phyloP scores from a whole-genome alignment of 1,284 basidiomycete genomes.

The Ceratobasidium sp. region DNA sequence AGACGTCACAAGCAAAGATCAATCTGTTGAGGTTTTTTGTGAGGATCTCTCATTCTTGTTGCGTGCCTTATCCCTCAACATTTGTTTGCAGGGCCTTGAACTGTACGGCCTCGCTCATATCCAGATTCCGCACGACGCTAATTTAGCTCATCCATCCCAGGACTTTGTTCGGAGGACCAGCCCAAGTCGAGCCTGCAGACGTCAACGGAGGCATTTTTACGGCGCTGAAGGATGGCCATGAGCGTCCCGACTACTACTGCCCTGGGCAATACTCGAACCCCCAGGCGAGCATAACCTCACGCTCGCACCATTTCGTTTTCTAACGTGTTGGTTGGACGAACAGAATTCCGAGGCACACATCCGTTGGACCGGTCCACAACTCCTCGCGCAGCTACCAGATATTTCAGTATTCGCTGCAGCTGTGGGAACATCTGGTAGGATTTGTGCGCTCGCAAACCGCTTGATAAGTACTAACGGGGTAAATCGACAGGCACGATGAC shows the following conservation, averaged over 20 bases:
- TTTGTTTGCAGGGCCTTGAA: conserved; percentile 17
- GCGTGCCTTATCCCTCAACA: neutral
- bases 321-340: neutral
- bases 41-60: neutral
- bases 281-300: conserved; percentile 1
- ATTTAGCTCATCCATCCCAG: conserved; percentile 1
- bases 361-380: conserved; percentile 41
- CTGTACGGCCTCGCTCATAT: neutral
- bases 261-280: conserved; percentile 42
- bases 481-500: conserved; percentile 28
- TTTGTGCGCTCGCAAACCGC: neutral
- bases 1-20: conserved; percentile 39
- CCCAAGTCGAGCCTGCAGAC: conserved; percentile 41
- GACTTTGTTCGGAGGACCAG: conserved; percentile 39
- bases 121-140: neutral
- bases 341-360: conserved; percentile 44
- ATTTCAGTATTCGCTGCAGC: conserved; percentile 37
- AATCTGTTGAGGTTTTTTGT: conserved; percentile 43
- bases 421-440: conserved; percentile 38
- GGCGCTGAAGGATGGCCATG: conserved; percentile 33
- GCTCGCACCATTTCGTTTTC: neutral
- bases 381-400: conserved; percentile 27
- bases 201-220: conserved; percentile 42
- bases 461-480: neutral
- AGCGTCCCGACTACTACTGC: conserved; percentile 18